Conservation (phyloP, 768 basidiomycete genomes). For the Gautieria morchelliformis region DNA sequence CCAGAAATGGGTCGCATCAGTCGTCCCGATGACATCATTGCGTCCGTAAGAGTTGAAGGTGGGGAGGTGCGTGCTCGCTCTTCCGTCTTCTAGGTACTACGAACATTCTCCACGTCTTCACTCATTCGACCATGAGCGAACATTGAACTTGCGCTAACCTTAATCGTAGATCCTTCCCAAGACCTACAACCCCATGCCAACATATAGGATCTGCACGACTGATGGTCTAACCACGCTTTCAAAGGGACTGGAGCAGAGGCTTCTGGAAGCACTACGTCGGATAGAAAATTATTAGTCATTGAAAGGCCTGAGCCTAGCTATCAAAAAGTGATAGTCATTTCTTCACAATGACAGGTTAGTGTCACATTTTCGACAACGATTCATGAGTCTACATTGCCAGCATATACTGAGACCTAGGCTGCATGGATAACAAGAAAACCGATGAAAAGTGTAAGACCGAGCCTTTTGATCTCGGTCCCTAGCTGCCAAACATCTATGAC, state of each 20-base stretch:
- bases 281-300: neutral
- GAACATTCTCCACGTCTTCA: neutral
- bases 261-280: conserved; percentile 27
- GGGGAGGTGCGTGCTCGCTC: conserved; percentile 39
- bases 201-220: conserved; percentile 70
- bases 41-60: conserved; percentile 59
- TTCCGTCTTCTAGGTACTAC: neutral
- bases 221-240: conserved; percentile 66
- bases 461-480: too few relatives aligned
- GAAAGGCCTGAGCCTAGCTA: too few relatives aligned
- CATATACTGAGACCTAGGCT: too few relatives aligned
- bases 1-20: conserved; percentile 70
- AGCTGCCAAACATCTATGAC: too few relatives aligned
- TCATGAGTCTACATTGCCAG: too few relatives aligned
- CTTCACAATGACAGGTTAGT: too few relatives aligned
- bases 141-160: too few relatives aligned
- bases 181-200: conserved; percentile 78
- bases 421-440: too few relatives aligned
- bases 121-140: too few relatives aligned
- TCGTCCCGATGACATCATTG: conserved; percentile 79
- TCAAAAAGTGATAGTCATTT: too few relatives aligned
- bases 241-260: conserved; percentile 46
- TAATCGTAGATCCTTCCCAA: conserved; percentile 45
- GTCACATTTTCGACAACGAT: too few relatives aligned
- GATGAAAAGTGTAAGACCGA: too few relatives aligned